Base-by-base conservation (phyloP, 2,329 filamentous ascomycete species). In the Diaporthe longicolla region DNA sequence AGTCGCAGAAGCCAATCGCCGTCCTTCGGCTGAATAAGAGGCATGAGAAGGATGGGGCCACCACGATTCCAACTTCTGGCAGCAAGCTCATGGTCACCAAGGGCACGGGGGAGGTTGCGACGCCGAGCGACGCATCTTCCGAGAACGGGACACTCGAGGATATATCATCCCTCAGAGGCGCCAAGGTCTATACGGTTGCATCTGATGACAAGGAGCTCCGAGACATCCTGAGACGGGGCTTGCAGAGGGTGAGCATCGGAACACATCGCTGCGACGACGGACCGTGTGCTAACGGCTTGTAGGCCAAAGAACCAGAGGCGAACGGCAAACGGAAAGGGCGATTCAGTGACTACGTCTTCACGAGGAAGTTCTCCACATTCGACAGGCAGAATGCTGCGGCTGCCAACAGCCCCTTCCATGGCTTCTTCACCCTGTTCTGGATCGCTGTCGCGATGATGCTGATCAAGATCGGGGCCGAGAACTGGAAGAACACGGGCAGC, bases 361-460 rank as follows among this genome's bases (percentile, higher is more conserved):
- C 92, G 0, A 87, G 89, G 32, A 91, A 92, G 75, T 93, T 94
- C 78, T 93, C 92, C 8, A 88, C 92, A 0, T 95, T 95, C 80
- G 93, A 95, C 81, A 87, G 92, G 15, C 91, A 93, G 76, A 95
- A 95, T 79, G 86, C 88, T 7, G 84, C 84, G 1, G 89, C 90
- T 2, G 87, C 89, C 4, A 90, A 92, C 63, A 94, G 91, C 55
- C 91, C 92, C 0, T 95, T 95, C 78, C 90, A 93, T 80, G 94
- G 94, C 40, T 95, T 95, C 84, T 95, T 94, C 79, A 93, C 92
- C 0, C 85, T 96, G 0, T 95, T 95, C 81, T 95, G 94, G 93
- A 88, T 95, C 61, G 87, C 88, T 11, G 90, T 94, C 76, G 87
- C 89, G 9, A 81, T 95, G 57, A 88, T 93, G 77, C 88, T 95